Evolutionary conservation across 805 yeast genomes (phyloP).

Genomic region (Saccharomyces cerevisiae): DNA sequence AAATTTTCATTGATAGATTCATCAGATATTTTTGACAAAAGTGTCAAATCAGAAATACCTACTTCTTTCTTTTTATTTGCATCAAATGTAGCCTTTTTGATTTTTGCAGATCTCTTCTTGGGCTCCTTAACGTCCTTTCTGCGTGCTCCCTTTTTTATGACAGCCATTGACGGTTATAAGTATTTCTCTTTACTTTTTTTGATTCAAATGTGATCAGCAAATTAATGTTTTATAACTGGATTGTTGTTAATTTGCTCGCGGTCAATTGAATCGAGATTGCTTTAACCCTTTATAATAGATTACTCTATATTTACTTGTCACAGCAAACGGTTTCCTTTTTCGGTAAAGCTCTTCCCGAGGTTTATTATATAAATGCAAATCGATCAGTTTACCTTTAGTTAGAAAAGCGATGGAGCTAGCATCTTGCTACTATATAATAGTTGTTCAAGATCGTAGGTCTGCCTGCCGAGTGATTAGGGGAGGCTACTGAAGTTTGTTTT

Average conservation of each 20-base stretch:
- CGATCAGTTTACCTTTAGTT: neutral
- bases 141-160: conserved; percentile 68
- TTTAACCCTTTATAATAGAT: neutral
- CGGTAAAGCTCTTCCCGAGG: neutral
- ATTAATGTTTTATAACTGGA: neutral
- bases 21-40: conserved; percentile 80
- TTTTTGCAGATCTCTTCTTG: conserved; percentile 44
- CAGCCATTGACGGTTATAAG: conserved; percentile 44
- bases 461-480: neutral
- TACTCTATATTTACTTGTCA: neutral
- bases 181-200: neutral
- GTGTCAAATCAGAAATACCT: conserved; percentile 93
- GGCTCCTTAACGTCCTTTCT: conserved; percentile 45
- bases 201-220: neutral
- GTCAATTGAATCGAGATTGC: neutral
- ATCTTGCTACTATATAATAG: neutral
- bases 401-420: neutral
- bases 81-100: conserved; percentile 88
- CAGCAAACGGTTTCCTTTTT: neutral
- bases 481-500: neutral
- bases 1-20: conserved; percentile 88
- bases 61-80: conserved; percentile 85
- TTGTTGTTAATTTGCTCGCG: neutral
- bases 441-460: neutral
- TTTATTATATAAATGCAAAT: neutral